phyloP scores from a whole-genome alignment of 1,139 yeast species.

The Geotrichum australiense region DNA sequence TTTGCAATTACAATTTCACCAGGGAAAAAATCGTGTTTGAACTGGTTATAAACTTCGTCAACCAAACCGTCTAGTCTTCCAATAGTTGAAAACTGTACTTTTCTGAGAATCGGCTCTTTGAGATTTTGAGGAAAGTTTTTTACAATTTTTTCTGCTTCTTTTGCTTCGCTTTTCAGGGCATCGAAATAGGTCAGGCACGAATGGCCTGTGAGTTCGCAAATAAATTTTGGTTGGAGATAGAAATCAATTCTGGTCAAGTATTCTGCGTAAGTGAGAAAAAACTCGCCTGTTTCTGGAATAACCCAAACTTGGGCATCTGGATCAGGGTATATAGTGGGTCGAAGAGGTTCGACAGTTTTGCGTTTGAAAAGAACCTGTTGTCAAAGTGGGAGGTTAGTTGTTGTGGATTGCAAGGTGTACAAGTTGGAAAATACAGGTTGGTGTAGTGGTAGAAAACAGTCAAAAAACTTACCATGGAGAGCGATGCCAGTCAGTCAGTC shows the following conservation, averaged over 20 bases:
- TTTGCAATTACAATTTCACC: constrained; percentile 72
- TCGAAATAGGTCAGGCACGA: constrained; percentile 86
- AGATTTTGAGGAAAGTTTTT: constrained; percentile 82
- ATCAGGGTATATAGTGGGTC: constrained; percentile 25
- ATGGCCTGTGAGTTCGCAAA: constrained; percentile 93
- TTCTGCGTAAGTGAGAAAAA: constrained; percentile 71
- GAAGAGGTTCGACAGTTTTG: constrained; percentile 30
- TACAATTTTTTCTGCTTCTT: constrained; percentile 51
- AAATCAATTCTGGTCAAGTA: constrained; percentile 47
- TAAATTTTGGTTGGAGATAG: constrained; percentile 59
- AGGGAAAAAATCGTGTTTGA: constrained; percentile 82
- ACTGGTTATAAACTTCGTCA: constrained; percentile 63
- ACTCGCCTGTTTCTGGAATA: constrained; percentile 80
- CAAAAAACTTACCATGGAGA: too few relatives aligned
- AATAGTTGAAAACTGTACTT: constrained; percentile 74
- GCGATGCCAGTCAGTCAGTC: too few relatives aligned
- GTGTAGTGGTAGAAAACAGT: neutral
- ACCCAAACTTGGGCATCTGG: constrained; percentile 46
- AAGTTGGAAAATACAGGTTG: neutral
- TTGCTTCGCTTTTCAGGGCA: constrained; percentile 66
- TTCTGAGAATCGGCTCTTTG: constrained; percentile 82
- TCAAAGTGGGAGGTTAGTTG: neutral
- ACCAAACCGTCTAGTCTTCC: constrained; percentile 81
- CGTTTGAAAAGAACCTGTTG: constrained; percentile 32
- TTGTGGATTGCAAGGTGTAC: neutral